Conservation (phyloP, 2,329 filamentous ascomycete genomes). For the Sporothrix phasma region DNA sequence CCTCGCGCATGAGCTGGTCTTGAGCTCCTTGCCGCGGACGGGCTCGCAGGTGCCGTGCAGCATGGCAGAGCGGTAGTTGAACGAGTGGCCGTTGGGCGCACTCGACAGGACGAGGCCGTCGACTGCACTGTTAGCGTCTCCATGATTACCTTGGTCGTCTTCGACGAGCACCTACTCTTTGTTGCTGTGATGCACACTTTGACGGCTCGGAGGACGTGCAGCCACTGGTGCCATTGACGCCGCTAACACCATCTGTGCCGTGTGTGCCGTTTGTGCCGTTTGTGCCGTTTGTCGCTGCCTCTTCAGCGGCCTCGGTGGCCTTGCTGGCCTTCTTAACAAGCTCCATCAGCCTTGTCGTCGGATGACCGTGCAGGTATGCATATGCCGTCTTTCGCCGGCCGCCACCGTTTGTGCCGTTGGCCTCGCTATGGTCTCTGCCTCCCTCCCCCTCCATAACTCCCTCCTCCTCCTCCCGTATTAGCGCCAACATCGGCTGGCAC, state of each 20-base stretch:
- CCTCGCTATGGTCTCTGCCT: background rate
- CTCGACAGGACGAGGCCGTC: constrained; percentile 18
- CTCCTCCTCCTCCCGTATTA: constrained; percentile 14
- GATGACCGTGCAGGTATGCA: constrained; percentile 19
- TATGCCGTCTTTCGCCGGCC: background rate
- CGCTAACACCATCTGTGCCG: too few relatives aligned
- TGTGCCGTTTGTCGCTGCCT: background rate
- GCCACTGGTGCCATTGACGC: too few relatives aligned
- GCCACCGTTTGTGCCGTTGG: background rate
- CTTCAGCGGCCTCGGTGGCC: background rate
- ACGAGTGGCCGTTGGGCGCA: constrained; percentile 19
- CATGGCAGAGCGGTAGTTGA: constrained; percentile 19
- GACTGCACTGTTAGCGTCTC: constrained; percentile 7
- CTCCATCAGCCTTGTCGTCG: constrained; percentile 18
- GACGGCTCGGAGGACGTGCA: background rate
- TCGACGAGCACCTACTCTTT: constrained; percentile 2
- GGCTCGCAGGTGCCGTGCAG: constrained; percentile 17
- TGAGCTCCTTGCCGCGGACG: constrained; percentile 5
- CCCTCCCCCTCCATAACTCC: background rate
- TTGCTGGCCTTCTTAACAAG: constrained; percentile 15
- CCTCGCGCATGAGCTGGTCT: constrained; percentile 15
- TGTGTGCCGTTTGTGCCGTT: background rate
- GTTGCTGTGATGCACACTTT: constrained; percentile 19
- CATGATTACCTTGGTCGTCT: too few relatives aligned
- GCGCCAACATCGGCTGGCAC: constrained; percentile 18